Conservation (phyloP, 2,329 filamentous ascomycete species). For the Exophiala bonariae region DNA sequence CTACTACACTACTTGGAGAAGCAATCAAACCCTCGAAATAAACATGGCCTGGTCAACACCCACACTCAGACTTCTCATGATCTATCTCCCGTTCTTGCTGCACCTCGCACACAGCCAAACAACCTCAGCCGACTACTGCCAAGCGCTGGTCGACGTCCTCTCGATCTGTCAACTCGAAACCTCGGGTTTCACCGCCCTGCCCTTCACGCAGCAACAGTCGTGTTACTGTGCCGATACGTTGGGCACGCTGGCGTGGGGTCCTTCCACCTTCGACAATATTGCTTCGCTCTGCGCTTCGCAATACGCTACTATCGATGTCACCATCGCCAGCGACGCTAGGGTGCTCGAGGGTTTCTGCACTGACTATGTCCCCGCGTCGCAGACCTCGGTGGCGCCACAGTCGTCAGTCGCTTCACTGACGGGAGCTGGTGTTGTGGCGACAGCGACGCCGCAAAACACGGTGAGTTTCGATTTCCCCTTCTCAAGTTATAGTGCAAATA, state of each 20-base stretch:
- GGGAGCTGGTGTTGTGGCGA: neutral
- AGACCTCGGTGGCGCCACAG: neutral
- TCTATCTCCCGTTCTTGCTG: neutral
- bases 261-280: conserved; percentile 1
- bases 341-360: conserved; percentile 7
- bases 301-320: conserved; percentile 9
- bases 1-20: too few relatives aligned
- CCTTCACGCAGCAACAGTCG: conserved; percentile 3
- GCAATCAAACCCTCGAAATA: too few relatives aligned
- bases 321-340: conserved; percentile 4
- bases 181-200: conserved; percentile 1
- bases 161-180: conserved; percentile 8
- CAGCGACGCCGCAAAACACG: neutral
- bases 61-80: too few relatives aligned
- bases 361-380: neutral
- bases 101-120: neutral
- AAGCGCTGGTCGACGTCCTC: conserved; percentile 9
- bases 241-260: conserved; percentile 8
- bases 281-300: conserved; percentile 1
- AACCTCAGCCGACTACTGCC: conserved; percentile 5
- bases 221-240: conserved; percentile 2
- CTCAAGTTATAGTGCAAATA: too few relatives aligned
- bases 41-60: too few relatives aligned
- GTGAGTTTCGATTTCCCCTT: too few relatives aligned
- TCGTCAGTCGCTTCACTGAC: neutral